These are phyloP conservation scores for Starmerella apicola DNA, from an alignment of 805 yeast genomes.

Conservation along the genomic window DNA sequence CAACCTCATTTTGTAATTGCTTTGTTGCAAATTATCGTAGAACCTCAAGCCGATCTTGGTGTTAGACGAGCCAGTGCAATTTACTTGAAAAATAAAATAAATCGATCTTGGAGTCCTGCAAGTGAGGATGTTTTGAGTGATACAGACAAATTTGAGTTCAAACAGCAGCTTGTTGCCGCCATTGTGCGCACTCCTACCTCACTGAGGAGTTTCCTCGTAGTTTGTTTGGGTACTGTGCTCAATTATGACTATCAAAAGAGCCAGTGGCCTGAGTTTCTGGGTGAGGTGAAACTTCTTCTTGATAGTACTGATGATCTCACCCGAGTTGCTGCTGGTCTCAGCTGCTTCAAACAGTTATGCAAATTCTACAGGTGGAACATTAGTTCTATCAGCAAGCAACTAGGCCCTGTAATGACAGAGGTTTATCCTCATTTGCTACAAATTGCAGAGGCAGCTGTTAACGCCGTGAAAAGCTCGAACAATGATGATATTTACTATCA, in stretches of 20 bases:
- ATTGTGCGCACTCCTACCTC: conserved; percentile 38
- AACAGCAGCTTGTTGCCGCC: conserved; percentile 54
- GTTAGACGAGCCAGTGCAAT: conserved; percentile 66
- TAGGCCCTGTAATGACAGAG: conserved; percentile 41
- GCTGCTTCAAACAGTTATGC: conserved; percentile 57
- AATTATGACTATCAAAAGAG: conserved; percentile 36
- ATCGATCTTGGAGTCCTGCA: conserved; percentile 44
- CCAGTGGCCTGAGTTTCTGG: conserved; percentile 44
- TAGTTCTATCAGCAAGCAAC: conserved; percentile 39
- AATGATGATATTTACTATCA: conserved; percentile 37
- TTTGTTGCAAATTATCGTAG: conserved; percentile 60
- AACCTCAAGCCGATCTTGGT: conserved; percentile 37
- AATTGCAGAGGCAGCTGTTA: conserved; percentile 48
- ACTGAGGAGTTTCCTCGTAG: conserved; percentile 33
- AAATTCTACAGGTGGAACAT: conserved; percentile 60
- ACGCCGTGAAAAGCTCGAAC: conserved; percentile 27
- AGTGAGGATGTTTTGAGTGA: conserved; percentile 7
- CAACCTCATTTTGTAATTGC: conserved; percentile 69
- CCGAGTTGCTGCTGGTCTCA: conserved; percentile 52
- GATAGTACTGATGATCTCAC: conserved; percentile 31
- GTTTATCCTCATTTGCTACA: conserved; percentile 53
- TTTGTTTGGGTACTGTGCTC: conserved; percentile 31
- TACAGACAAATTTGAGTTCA: conserved; percentile 64
- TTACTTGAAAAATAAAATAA: conserved; percentile 64
- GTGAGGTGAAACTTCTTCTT: conserved; percentile 36